Evolutionary conservation across 257 asterid species (phyloP).

Genomic region (Nicotiana tabacum): DNA sequence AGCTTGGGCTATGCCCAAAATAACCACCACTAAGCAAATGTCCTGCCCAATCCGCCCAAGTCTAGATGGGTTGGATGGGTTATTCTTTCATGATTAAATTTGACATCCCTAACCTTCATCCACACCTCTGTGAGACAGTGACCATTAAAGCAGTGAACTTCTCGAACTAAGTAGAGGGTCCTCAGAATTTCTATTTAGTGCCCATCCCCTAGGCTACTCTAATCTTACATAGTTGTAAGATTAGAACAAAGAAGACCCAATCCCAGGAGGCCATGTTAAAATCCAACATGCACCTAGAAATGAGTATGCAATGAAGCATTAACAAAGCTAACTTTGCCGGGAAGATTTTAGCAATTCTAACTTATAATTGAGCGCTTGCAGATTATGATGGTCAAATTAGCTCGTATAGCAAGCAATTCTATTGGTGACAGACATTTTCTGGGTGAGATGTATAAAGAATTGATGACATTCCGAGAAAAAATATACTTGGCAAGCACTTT

Average conservation of each 20-base stretch:
- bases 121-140: not conserved
- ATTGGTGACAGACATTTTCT: not conserved
- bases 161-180: not conserved
- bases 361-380: not conserved
- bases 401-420: not conserved
- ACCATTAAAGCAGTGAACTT: not conserved
- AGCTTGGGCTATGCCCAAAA: not conserved
- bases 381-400: not conserved
- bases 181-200: not conserved
- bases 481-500: not conserved
- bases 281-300: not conserved
- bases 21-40: not conserved
- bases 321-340: not conserved
- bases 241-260: not conserved
- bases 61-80: not conserved
- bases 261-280: not conserved
- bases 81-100: not conserved
- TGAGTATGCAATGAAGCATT: not conserved
- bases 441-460: not conserved
- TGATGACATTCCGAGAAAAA: not conserved
- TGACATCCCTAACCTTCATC: not conserved
- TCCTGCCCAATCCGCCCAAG: not conserved
- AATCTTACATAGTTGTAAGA: not conserved
- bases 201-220: not conserved
- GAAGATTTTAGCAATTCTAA: not conserved